Percentiles rank a stretch among this genome's conserved stretches.
These are phyloP conservation scores for Bisporella sp. DNA, from an alignment of 2,329 filamentous ascomycete genomes.

Conservation along the genomic window DNA sequence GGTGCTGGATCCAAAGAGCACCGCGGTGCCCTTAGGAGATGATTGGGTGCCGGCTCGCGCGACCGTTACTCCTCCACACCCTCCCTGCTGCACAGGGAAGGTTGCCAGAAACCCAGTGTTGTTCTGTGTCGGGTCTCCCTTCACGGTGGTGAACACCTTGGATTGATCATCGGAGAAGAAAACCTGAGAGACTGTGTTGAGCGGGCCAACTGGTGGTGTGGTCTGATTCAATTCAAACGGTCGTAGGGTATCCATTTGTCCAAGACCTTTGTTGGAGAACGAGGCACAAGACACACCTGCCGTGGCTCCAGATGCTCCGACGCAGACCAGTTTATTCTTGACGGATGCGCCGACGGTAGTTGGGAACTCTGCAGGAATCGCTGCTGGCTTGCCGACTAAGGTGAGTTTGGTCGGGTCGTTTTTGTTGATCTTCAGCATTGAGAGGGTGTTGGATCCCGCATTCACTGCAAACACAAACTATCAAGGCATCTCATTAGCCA, in stretches of 20 bases:
- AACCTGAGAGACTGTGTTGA: constrained; percentile 52
- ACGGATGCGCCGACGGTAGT: constrained; percentile 42
- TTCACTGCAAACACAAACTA: constrained; percentile 50
- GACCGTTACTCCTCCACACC: not conserved
- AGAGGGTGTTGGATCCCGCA: constrained; percentile 43
- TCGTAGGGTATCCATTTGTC: constrained; percentile 37
- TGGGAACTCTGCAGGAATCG: constrained; percentile 44
- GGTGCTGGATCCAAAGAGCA: constrained; percentile 46
- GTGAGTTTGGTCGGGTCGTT: constrained; percentile 37
- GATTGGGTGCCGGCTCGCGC: constrained; percentile 27
- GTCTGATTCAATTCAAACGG: constrained; percentile 45
- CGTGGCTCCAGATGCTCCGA: constrained; percentile 36
- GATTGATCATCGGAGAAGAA: constrained; percentile 51
- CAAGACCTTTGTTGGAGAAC: constrained; percentile 34
- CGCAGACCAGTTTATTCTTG: constrained; percentile 37
- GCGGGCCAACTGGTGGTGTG: constrained; percentile 50
- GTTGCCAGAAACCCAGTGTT: constrained; percentile 49
- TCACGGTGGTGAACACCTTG: constrained; percentile 49
- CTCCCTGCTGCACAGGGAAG: constrained; percentile 34
- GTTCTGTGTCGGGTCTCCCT: constrained; percentile 48
- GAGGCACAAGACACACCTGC: constrained; percentile 39
- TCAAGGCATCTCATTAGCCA: not conserved
- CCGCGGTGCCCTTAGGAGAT: constrained; percentile 47
- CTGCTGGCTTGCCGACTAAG: constrained; percentile 35
- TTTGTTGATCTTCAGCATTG: constrained; percentile 39